These are phyloP conservation scores for Calonectria pauciramosa DNA, from an alignment of 2,329 filamentous ascomycete genomes.

Conservation along the genomic window DNA sequence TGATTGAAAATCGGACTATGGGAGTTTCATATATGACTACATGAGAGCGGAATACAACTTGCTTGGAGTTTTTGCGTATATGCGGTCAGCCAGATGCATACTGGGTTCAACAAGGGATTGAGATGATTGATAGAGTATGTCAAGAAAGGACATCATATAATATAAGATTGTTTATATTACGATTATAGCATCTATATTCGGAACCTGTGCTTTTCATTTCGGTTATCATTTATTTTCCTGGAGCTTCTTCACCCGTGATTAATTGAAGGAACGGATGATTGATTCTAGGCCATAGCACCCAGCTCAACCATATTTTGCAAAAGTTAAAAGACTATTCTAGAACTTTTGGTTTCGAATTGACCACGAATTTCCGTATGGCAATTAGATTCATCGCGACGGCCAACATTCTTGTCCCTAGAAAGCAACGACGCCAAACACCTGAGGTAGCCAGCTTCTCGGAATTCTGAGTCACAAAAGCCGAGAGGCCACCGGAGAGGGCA, in stretches of 20 bases:
- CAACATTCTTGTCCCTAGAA: background rate
- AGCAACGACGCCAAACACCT: background rate
- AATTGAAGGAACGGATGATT: background rate
- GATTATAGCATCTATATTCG: background rate
- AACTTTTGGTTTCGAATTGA: background rate
- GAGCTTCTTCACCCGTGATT: background rate
- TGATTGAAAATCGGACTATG: constrained; percentile 1
- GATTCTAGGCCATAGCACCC: background rate
- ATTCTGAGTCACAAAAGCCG: background rate
- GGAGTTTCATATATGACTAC: background rate
- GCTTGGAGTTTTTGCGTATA: background rate
- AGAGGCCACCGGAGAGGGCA: background rate
- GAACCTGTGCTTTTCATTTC: background rate
- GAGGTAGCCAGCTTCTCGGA: background rate
- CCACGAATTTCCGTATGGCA: background rate
- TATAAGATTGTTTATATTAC: background rate
- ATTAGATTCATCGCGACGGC: background rate
- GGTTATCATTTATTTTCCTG: background rate
- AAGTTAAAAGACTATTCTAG: background rate
- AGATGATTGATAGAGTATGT: background rate
- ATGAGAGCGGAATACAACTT: background rate
- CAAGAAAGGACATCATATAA: background rate
- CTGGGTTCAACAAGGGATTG: background rate
- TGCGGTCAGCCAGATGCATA: background rate
- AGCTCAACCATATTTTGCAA: background rate